Conservation (phyloP, 1,139 yeast genomes). For the Yamadazyma mexicana region DNA sequence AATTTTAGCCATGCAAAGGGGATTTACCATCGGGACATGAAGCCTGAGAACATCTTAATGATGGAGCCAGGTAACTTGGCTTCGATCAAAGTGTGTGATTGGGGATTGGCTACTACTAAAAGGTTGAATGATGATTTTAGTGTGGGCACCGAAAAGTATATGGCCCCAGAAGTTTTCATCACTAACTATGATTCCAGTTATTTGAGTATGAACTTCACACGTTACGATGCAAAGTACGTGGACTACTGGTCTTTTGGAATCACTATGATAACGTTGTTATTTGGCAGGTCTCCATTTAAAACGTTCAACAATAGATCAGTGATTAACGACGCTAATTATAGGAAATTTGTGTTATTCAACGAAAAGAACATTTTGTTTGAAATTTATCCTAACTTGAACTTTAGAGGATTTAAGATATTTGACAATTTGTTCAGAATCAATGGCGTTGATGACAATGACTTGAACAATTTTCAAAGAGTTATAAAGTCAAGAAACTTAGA, state of each 20-base stretch:
- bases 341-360: conserved; percentile 35
- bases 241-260: conserved; percentile 47
- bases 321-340: conserved; percentile 36
- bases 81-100: conserved; percentile 50
- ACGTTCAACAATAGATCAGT: conserved; percentile 19
- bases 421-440: conserved; percentile 35
- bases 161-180: conserved; percentile 53
- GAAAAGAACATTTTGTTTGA: conserved; percentile 39
- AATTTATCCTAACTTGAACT: conserved; percentile 43
- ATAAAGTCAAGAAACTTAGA: conserved; percentile 29
- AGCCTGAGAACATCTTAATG: conserved; percentile 52
- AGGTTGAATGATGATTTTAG: conserved; percentile 42
- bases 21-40: conserved; percentile 53
- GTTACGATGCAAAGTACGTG: conserved; percentile 36
- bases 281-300: conserved; percentile 49
- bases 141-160: conserved; percentile 58
- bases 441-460: conserved; percentile 33
- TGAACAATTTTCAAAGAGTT: conserved; percentile 22
- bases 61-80: conserved; percentile 1
- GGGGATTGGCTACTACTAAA: conserved; percentile 52
- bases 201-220: conserved; percentile 18
- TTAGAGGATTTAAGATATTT: conserved; percentile 34
- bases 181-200: conserved; percentile 12
- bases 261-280: conserved; percentile 46
- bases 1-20: conserved; percentile 42